A percentile compares a stretch with the other conserved stretches of the same genome.
These are phyloP conservation scores for Dactylellina cionopaga DNA, from an alignment of 2,329 filamentous ascomycete genomes.

Conservation along the genomic window DNA sequence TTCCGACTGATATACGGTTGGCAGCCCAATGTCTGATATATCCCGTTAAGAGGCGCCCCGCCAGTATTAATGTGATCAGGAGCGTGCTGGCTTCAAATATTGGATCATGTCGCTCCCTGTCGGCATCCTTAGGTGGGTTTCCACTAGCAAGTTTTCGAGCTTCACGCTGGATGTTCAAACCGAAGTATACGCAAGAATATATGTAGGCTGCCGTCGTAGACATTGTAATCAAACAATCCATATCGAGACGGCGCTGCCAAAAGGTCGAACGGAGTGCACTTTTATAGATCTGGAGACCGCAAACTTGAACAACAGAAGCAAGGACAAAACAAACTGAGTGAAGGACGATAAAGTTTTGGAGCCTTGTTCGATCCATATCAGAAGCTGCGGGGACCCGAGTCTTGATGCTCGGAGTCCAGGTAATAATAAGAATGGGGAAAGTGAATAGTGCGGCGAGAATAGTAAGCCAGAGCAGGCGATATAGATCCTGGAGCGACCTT, in stretches of 20 bases:
- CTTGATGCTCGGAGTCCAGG: constrained; percentile 67
- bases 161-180: constrained; percentile 57
- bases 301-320: constrained; percentile 66
- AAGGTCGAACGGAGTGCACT: constrained; percentile 68
- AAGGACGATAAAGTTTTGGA: constrained; percentile 53
- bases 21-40: constrained; percentile 69
- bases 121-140: constrained; percentile 55
- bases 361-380: constrained; percentile 5
- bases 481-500: constrained; percentile 8
- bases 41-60: constrained; percentile 67
- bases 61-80: constrained; percentile 70
- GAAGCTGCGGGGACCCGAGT: constrained; percentile 15
- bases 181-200: constrained; percentile 70
- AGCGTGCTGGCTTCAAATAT: constrained; percentile 73
- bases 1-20: constrained; percentile 68
- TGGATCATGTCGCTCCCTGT: constrained; percentile 55
- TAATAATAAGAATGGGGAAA: constrained; percentile 72
- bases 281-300: constrained; percentile 65
- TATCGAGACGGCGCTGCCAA: constrained; percentile 70
- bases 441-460: constrained; percentile 68
- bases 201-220: constrained; percentile 74
- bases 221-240: constrained; percentile 74
- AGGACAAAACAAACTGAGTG: constrained; percentile 62
- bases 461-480: constrained; percentile 60
- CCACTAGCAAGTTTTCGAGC: constrained; percentile 59